phyloP scores from a whole-genome alignment of 495 filamentous ascomycete species.

The Glonium stellatum region DNA sequence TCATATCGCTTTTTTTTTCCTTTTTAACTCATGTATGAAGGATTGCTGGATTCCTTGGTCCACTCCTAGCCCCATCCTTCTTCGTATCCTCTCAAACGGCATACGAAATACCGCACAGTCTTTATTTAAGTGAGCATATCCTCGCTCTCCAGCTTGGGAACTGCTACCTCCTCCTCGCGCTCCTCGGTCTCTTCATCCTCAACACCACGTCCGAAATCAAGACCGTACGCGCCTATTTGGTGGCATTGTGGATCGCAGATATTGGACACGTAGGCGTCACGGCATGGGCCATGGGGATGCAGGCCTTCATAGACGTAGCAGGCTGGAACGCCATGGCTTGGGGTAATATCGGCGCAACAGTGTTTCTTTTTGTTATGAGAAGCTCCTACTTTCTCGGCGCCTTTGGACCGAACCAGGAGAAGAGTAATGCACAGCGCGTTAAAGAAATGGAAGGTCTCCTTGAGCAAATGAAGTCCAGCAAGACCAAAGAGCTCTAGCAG shows the following conservation, averaged over 20 bases:
- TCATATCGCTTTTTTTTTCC: constrained; percentile 10
- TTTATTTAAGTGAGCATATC: constrained; percentile 41
- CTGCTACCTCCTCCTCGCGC: constrained; percentile 56
- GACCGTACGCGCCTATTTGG: constrained; percentile 61
- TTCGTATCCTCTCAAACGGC: constrained; percentile 54
- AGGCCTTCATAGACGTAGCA: constrained; percentile 45
- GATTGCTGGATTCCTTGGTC: constrained; percentile 49
- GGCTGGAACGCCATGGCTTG: constrained; percentile 64
- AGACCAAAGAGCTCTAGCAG: too few relatives aligned
- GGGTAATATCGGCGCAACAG: constrained; percentile 64
- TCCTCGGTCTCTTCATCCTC: constrained; percentile 54
- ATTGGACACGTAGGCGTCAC: constrained; percentile 64
- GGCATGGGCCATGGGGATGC: constrained; percentile 50
- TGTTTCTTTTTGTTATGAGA: constrained; percentile 49
- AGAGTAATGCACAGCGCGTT: not conserved
- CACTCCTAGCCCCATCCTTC: constrained; percentile 48
- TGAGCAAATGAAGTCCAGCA: too few relatives aligned
- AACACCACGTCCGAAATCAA: constrained; percentile 56
- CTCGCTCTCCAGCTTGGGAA: constrained; percentile 61
- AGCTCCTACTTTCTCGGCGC: constrained; percentile 44
- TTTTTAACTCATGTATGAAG: constrained; percentile 30
- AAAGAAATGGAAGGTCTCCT: not conserved
- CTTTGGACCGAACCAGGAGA: constrained; percentile 41
- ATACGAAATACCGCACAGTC: constrained; percentile 24
- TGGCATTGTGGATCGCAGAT: constrained; percentile 59